Percentiles rank a stretch among this genome's conserved stretches.
Conservation (phyloP, 1,284 basidiomycete species). For the Marasmius tenuissimus region DNA sequence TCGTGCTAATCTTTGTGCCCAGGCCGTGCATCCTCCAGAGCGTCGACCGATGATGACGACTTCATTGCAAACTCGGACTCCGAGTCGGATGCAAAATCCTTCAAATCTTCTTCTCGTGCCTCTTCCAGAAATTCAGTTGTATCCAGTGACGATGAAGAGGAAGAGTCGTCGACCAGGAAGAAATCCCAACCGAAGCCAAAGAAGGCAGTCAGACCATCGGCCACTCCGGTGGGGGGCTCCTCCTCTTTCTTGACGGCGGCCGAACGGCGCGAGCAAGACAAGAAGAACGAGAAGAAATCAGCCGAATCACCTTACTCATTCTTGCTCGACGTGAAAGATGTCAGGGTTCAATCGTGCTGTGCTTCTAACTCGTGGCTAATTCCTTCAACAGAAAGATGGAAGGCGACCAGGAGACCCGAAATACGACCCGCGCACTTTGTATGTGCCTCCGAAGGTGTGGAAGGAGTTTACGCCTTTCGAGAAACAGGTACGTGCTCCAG, state of each 20-base stretch:
- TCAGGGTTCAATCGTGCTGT: slow-evolving; percentile 30
- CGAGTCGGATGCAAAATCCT: slow-evolving; percentile 47
- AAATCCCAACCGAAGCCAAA: slow-evolving; percentile 27
- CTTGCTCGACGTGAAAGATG: slow-evolving; percentile 76
- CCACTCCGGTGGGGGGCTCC: slow-evolving; percentile 21
- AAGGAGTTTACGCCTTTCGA: slow-evolving; percentile 92
- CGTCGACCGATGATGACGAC: slow-evolving; percentile 59
- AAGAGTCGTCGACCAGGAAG: slow-evolving; percentile 29
- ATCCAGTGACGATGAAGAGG: slow-evolving; percentile 36
- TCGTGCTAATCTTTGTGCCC: neutral
- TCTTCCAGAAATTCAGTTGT: slow-evolving; percentile 46
- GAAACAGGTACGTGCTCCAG: slow-evolving; percentile 65
- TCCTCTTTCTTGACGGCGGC: slow-evolving; percentile 80
- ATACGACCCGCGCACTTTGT: slow-evolving; percentile 93
- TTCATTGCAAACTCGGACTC: slow-evolving; percentile 64
- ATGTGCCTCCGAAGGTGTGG: slow-evolving; percentile 83
- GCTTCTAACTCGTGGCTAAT: neutral
- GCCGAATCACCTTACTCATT: slow-evolving; percentile 85
- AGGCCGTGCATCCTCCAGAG: slow-evolving; percentile 3
- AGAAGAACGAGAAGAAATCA: slow-evolving; percentile 82
- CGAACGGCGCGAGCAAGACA: slow-evolving; percentile 74
- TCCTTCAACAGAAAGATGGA: slow-evolving; percentile 71
- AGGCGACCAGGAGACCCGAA: slow-evolving; percentile 78
- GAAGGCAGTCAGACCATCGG: slow-evolving; percentile 10
- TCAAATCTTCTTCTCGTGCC: slow-evolving; percentile 42